These are phyloP conservation scores for Vicia sativa DNA, from an alignment of 306 rosid species.

Conservation along the genomic window DNA sequence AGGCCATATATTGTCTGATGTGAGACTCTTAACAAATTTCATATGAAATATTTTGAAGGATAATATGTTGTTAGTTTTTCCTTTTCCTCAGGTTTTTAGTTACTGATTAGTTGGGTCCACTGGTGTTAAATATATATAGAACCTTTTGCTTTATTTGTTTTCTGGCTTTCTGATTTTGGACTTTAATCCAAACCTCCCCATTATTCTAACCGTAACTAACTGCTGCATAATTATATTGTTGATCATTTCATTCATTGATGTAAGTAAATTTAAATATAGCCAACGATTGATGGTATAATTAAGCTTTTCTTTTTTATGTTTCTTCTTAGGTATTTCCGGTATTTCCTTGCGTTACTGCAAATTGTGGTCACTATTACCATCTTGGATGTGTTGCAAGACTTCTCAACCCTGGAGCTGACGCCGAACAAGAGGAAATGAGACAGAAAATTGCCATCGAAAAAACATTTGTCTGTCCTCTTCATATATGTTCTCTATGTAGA, in stretches of 20 bases:
- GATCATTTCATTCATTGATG: background rate
- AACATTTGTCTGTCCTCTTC: slow-evolving; percentile 67
- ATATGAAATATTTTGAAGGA: slow-evolving; percentile 11
- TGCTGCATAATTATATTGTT: background rate
- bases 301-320: slow-evolving; percentile 15
- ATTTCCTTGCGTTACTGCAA: slow-evolving; percentile 57
- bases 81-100: too few species aligned
- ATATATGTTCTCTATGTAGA: slow-evolving; percentile 56
- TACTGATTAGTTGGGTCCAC: too few species aligned
- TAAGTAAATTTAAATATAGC: slow-evolving; percentile 2
- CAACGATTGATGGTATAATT: background rate
- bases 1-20: too few species aligned
- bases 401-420: slow-evolving; percentile 38
- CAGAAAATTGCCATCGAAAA: slow-evolving; percentile 49
- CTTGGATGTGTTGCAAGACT: slow-evolving; percentile 62
- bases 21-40: too few species aligned
- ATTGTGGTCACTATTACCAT: slow-evolving; percentile 69
- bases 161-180: background rate
- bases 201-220: background rate
- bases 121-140: slow-evolving; percentile 8
- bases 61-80: too few species aligned
- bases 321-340: slow-evolving; percentile 53
- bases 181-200: background rate
- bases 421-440: slow-evolving; percentile 40
- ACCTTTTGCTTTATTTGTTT: background rate